Evolutionary conservation across 306 rosid species (phyloP).

Genomic region (Gleditsia sinensis): DNA sequence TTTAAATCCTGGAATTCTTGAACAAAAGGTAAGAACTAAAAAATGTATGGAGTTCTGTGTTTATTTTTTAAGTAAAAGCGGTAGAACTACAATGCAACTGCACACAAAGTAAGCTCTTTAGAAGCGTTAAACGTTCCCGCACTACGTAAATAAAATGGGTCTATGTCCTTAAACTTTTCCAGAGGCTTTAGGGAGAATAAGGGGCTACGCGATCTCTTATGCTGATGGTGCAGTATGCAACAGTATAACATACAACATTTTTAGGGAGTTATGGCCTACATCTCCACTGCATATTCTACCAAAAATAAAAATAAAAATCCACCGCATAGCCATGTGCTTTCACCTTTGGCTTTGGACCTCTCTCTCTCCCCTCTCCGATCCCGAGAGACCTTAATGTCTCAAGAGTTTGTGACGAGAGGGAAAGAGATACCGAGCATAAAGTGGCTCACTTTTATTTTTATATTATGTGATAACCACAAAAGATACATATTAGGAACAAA

Average conservation of each 20-base stretch:
- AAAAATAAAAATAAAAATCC: no score
- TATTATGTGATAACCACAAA: not conserved
- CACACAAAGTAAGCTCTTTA: not conserved
- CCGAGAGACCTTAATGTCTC: constrained; percentile 42
- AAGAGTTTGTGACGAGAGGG: constrained; percentile 11
- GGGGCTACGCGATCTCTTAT: no score
- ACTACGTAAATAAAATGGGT: not conserved
- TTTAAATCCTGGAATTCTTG: not conserved
- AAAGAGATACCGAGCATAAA: not conserved
- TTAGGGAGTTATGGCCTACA: constrained; percentile 54
- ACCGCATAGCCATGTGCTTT: no score
- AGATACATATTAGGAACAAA: no score
- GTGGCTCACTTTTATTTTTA: no score
- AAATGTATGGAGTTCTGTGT: not conserved
- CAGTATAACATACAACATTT: constrained; percentile 50
- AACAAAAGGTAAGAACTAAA: not conserved
- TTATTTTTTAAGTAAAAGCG: not conserved
- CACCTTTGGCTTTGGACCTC: no score
- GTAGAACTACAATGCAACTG: not conserved
- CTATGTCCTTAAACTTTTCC: no score
- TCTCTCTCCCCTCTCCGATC: constrained; percentile 37
- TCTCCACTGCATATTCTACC: no score
- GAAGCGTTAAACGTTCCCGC: constrained; percentile 41
- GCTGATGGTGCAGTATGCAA: constrained; percentile 32
- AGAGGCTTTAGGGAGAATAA: no score